phyloP scores from a whole-genome alignment of 345 rosid species.

The Rhizophora mangle region DNA sequence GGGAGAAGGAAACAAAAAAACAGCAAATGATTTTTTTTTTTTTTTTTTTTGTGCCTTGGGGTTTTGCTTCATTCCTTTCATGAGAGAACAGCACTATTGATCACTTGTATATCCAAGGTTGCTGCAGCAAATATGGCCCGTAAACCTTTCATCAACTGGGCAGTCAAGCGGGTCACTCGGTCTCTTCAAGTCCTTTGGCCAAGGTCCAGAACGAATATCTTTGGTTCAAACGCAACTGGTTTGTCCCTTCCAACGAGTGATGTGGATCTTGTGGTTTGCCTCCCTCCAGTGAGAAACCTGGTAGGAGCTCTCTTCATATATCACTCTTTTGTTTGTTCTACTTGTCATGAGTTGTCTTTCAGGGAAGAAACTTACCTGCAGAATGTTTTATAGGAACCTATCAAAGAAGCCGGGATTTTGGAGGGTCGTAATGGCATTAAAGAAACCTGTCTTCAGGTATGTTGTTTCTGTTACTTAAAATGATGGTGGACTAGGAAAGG shows the following conservation, averaged over 20 bases:
- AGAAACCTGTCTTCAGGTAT: conserved; percentile 98
- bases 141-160: conserved; percentile 92
- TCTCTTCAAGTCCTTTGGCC: conserved; percentile 99
- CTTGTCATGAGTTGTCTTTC: conserved; percentile 14
- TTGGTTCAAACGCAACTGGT: conserved; percentile 96
- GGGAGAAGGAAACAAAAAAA: neutral
- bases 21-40: neutral
- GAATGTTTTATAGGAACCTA: conserved; percentile 67
- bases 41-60: neutral
- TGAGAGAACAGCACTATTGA: conserved; percentile 12
- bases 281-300: conserved; percentile 98
- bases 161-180: conserved; percentile 87
- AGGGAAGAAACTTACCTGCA: conserved; percentile 30
- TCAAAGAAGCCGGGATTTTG: conserved; percentile 98
- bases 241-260: conserved; percentile 95
- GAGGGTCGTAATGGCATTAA: conserved; percentile 99
- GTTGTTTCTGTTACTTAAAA: neutral
- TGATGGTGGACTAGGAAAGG: conserved; percentile 10
- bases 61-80: conserved; percentile 4
- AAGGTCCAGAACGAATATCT: conserved; percentile 83
- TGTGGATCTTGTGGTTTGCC: conserved; percentile 97
- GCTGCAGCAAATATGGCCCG: conserved; percentile 72
- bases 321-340: conserved; percentile 7
- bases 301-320: conserved; percentile 37
- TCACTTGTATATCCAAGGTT: conserved; percentile 50